Evolutionary conservation across 2,329 filamentous ascomycete species (phyloP).

Genomic region (Cercospora berteroae): DNA sequence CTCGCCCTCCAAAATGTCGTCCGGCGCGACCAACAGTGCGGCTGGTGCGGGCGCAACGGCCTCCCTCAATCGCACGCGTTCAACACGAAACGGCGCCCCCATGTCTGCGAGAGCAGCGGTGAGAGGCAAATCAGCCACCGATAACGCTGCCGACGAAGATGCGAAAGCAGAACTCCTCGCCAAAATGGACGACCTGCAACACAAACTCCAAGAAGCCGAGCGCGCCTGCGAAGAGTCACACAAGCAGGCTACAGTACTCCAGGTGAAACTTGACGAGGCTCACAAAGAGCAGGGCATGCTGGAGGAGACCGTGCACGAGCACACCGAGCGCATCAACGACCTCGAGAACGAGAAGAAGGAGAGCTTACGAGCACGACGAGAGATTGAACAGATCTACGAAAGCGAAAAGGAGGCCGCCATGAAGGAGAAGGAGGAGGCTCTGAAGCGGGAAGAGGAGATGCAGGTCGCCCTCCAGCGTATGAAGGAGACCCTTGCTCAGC

Average conservation of each 20-base stretch:
- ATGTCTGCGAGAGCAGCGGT: conserved; percentile 72
- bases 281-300: conserved; percentile 77
- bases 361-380: conserved; percentile 75
- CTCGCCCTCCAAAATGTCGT: conserved; percentile 27
- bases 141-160: conserved; percentile 54
- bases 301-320: conserved; percentile 84
- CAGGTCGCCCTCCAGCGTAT: conserved; percentile 84
- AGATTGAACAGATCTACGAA: conserved; percentile 91
- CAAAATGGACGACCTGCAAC: conserved; percentile 78
- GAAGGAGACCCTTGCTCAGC: conserved; percentile 82
- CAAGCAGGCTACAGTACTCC: conserved; percentile 81
- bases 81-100: conserved; percentile 61
- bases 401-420: conserved; percentile 81
- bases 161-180: conserved; percentile 76
- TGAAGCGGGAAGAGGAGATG: conserved; percentile 83
- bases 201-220: conserved; percentile 78
- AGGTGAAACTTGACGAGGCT: conserved; percentile 82
- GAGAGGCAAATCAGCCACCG: conserved; percentile 46
- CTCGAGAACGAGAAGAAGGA: conserved; percentile 85
- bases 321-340: conserved; percentile 76
- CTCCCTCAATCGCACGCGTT: conserved; percentile 51
- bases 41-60: conserved; percentile 22
- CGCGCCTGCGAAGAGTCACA: conserved; percentile 65
- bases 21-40: conserved; percentile 13
- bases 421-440: conserved; percentile 88